Conservation (phyloP, 2,329 filamentous ascomycete species). For the Hawksworthiomyces lignivorus region DNA sequence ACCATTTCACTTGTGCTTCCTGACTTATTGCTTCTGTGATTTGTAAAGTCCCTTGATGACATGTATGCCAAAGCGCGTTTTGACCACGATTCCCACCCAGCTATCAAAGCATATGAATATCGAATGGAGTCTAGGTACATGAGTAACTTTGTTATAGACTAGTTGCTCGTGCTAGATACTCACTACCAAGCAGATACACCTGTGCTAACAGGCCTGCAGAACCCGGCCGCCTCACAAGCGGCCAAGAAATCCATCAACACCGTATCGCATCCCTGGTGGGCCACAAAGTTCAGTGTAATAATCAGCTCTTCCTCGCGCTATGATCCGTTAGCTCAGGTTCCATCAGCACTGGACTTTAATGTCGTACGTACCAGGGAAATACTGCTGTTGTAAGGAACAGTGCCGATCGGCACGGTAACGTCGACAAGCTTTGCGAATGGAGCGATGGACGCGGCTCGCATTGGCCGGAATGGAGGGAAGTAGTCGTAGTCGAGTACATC, state of each 20-base stretch:
- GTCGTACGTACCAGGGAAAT: conserved; percentile 1
- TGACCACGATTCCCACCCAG: too few species aligned
- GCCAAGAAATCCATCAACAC: conserved; percentile 4
- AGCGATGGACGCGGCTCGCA: conserved; percentile 2
- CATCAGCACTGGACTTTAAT: not conserved
- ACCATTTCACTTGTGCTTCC: too few species aligned
- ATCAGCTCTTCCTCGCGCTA: conserved; percentile 4
- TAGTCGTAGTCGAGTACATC: conserved; percentile 8
- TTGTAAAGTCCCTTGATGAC: too few species aligned
- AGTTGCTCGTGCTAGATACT: too few species aligned
- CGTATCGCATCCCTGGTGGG: conserved; percentile 3
- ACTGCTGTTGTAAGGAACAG: not conserved
- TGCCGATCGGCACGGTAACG: conserved; percentile 5
- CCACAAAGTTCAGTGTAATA: conserved; percentile 5
- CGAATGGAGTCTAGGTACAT: too few species aligned
- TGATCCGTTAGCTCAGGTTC: not conserved
- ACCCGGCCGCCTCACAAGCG: conserved; percentile 1
- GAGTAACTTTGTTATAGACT: too few species aligned
- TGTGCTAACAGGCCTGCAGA: conserved; percentile 2
- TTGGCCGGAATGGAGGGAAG: conserved; percentile 4
- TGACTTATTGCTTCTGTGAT: too few species aligned
- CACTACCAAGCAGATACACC: conserved; percentile 1
- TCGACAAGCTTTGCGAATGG: conserved; percentile 5
- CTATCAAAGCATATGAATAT: too few species aligned
- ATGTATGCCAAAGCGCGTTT: too few species aligned